Evolutionary conservation across 2,329 filamentous ascomycete genomes (phyloP), one percentile per base, ranked within the genome.

Genomic region (Fulvia fulva): DNA sequence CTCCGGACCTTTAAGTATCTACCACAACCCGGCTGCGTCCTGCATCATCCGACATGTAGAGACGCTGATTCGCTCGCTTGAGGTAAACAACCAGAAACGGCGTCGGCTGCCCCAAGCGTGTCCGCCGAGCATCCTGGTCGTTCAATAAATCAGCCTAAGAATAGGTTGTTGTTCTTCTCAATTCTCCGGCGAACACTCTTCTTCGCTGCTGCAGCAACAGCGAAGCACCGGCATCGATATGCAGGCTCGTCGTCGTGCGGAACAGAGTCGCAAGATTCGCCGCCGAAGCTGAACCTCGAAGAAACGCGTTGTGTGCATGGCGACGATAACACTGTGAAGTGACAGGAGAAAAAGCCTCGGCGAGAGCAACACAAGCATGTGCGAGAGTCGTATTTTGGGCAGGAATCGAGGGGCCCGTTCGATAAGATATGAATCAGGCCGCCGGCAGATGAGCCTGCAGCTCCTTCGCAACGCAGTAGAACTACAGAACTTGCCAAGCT

Each of bases 11-110:
- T 41, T 41, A 41, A n/a, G n/a, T 41, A 41, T n/a, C 37, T 41
- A 41, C 37, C 30, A 34, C 30, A 34, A 34, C 53, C 22, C 30
- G 30, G 21, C 46, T 26, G 45, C 46, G 32, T 53, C 50, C 53
- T 46, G 50, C 41, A 57, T 57, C 50, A 57, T 57, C 55, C 26
- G 50, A 47, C 22, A 37, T 53, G 55, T 47, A 49, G 14, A 53
- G 50, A 8, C 11, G 21, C 25, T 57, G 50, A 57, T 57, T 57
- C 41, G 55, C 34, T 53, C 49, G 47, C 47, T 32, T 50, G 26
- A n/a, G 22, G 9, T 11, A 25, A 25, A 26, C 21, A 47, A 12
- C 47, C 47, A 16, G 47, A 21, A 32, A 50, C 47, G 26, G 11
- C 12, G 26, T 11, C 8, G n/a, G n/a, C 44, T 19, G 44, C 44